Evolutionary conservation across 176 grass and related monocot genomes (phyloP), one percentile per base, ranked within the genome.

Genomic region (Oryza coarctata): DNA sequence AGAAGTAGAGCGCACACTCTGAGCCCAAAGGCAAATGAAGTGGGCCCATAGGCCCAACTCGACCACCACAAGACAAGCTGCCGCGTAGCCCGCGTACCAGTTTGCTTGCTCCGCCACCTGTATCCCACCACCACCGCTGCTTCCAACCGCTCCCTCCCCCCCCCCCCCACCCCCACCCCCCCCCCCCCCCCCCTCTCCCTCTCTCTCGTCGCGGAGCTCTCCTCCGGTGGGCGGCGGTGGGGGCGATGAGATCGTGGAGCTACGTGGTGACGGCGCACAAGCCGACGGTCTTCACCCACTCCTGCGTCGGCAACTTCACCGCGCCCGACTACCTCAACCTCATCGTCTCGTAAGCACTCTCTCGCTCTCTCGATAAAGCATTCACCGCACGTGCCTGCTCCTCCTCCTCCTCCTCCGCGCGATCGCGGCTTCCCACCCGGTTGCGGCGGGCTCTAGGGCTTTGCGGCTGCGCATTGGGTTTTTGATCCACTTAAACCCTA

Each of bases 281-380:
- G 85, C 89, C 91, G 28, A 97, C 87, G 36, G 90, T 74, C 83
- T 85, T 97, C 83, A 90, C 87, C 58, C 94, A 88, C 89, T 97
- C 94, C 60, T 94, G 94, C 66, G 85, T 94, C 26, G 91, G 94
- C 45, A 97, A 94, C 91, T 97, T 97, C 83, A 97, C 94, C 83
- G 87, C 29, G 33, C 86, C 94, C 73, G 76, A 92, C 58, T 85
- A 94, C 77, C 89, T 97, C 80, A 94, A 97, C 83, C 94, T 92
- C 87, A 90, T 97, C 68, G 88, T 97, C 50, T 91, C 91, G 94
- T 97, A 90, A 77, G 75, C 65, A 6, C 61, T 34, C 20, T 3
- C 3, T 62, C 12, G 6, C 9, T 31, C 34, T 3, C 9, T 38
- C 36, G 7, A 38, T 31, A 33, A 61, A 32, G 32, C 35, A 9